Evolutionary conservation across 805 yeast genomes (phyloP).

Genomic region (Hanseniaspora valbyensis): DNA sequence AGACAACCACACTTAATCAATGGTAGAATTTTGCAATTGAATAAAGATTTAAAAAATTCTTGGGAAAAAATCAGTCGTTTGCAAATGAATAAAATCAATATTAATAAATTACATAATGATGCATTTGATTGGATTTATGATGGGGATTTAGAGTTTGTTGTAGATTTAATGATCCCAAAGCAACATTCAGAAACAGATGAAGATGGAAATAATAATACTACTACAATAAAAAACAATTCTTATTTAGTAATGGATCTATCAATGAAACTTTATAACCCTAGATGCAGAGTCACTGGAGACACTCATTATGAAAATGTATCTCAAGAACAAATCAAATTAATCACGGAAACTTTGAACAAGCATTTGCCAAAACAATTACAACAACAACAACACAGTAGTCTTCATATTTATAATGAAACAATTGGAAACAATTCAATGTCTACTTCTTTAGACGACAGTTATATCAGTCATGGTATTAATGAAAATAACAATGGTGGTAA

Average conservation of each 20-base stretch:
- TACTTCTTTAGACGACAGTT: neutral
- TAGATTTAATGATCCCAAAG: slow-evolving; percentile 65
- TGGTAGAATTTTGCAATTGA: slow-evolving; percentile 28
- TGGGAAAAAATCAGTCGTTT: slow-evolving; percentile 44
- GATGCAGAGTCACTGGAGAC: slow-evolving; percentile 38
- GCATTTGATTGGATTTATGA: slow-evolving; percentile 47
- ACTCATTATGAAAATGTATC: slow-evolving; percentile 33
- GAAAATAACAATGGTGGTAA: neutral
- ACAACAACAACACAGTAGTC: neutral
- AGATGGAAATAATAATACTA: slow-evolving; percentile 3
- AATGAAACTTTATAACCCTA: slow-evolving; percentile 40
- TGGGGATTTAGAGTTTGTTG: slow-evolving; percentile 58
- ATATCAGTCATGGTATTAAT: neutral
- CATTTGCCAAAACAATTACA: slow-evolving; percentile 1
- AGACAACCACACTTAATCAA: slow-evolving; percentile 49
- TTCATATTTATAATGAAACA: slow-evolving; percentile 15
- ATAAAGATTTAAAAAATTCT: slow-evolving; percentile 30
- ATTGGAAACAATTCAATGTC: neutral
- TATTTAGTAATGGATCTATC: slow-evolving; percentile 61
- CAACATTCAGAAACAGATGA: slow-evolving; percentile 19
- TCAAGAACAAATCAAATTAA: slow-evolving; percentile 20
- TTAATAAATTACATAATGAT: slow-evolving; percentile 31
- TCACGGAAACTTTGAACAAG: slow-evolving; percentile 8
- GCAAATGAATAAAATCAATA: slow-evolving; percentile 32
- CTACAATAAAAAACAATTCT: slow-evolving; percentile 26